A percentile compares a stretch with the other conserved stretches of the same genome.
Evolutionary conservation across 345 rosid species (phyloP).

Genomic region (Gossypium thurberi): DNA sequence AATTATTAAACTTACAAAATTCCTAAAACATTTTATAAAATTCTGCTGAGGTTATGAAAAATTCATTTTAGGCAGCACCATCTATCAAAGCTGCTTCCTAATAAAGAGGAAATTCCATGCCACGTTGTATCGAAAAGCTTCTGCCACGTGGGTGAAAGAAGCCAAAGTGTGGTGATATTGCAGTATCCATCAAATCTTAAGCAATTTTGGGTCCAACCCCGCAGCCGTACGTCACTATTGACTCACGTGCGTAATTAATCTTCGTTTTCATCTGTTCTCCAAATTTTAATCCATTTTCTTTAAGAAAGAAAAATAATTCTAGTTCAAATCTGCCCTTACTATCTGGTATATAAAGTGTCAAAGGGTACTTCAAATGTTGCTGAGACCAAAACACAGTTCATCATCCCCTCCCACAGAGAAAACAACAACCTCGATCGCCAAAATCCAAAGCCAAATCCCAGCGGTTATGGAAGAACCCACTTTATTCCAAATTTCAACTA

Average conservation of each 20-base stretch:
- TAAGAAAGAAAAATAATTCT: background rate
- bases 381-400: background rate
- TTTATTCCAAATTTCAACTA: slow-evolving; percentile 16
- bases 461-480: slow-evolving; percentile 26
- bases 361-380: background rate
- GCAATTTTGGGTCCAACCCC: slow-evolving; percentile 16
- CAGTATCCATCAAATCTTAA: background rate
- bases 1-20: too few species aligned
- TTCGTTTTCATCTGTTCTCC: background rate
- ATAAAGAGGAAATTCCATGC: background rate
- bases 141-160: slow-evolving; percentile 8
- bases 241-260: slow-evolving; percentile 22
- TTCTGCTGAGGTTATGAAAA: too few species aligned
- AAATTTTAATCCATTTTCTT: background rate
- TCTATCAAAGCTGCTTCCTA: background rate
- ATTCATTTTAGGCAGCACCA: background rate
- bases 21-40: too few species aligned
- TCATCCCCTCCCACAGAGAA: background rate
- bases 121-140: background rate
- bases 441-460: background rate
- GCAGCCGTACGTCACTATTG: slow-evolving; percentile 39
- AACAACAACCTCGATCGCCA: too few species aligned
- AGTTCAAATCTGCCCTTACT: background rate
- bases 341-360: slow-evolving; percentile 4
- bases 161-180: background rate